Conservation (phyloP, 257 asterid genomes). For the Capsicum rhomboideum region DNA sequence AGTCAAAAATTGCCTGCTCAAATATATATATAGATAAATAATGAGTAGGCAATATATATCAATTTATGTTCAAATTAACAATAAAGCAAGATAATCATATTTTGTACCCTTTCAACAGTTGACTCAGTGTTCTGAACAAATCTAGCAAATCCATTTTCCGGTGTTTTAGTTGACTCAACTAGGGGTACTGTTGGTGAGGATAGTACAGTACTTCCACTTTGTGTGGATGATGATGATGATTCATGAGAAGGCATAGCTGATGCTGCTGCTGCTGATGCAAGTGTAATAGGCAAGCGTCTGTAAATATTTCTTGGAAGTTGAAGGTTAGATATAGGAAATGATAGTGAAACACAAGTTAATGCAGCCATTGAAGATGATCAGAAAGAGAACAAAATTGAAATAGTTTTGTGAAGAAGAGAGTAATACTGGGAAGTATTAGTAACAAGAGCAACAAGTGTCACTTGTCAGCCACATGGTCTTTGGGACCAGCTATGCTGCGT, state of each 20-base stretch:
- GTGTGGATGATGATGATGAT: conserved; percentile 32
- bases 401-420: not conserved
- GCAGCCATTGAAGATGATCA: conserved; percentile 39
- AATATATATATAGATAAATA: not conserved
- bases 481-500: not conserved
- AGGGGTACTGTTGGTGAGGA: conserved; percentile 20
- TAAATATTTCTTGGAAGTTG: not conserved
- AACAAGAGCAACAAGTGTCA: not conserved
- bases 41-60: not conserved
- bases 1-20: conserved; percentile 68
- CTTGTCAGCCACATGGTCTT: not conserved
- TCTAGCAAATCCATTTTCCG: conserved; percentile 40
- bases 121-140: conserved; percentile 57
- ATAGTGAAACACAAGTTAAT: conserved; percentile 24
- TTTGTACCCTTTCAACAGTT: conserved; percentile 58
- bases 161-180: conserved; percentile 27
- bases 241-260: conserved; percentile 32
- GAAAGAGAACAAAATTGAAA: not conserved
- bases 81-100: conserved; percentile 1
- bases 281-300: conserved; percentile 15
- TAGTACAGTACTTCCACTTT: conserved; percentile 11
- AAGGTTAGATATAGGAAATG: conserved; percentile 22
- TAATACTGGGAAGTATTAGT: not conserved
- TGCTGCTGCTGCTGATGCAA: conserved; percentile 34
- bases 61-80: not conserved